A percentile compares a stretch with the other conserved stretches of the same genome.
phyloP scores from a whole-genome alignment of 306 rosid species.

The Cicer judaicum region DNA sequence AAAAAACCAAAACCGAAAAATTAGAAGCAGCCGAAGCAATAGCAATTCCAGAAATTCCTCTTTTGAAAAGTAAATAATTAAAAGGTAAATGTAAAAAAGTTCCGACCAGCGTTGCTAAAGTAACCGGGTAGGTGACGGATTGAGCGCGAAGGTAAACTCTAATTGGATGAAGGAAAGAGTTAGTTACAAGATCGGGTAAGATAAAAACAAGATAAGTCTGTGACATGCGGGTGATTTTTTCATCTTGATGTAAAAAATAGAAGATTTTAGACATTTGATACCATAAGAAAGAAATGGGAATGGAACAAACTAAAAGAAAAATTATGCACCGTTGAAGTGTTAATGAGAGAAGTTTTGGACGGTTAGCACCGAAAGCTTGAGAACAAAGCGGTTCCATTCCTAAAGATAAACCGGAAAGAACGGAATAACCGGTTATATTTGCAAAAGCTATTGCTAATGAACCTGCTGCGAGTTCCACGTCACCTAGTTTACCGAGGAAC shows the following conservation, averaged over 20 bases:
- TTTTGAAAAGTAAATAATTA: constrained; percentile 49
- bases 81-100: constrained; percentile 61
- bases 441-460: constrained; percentile 92
- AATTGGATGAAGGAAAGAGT: constrained; percentile 85
- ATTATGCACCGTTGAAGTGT: constrained; percentile 84
- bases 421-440: constrained; percentile 87
- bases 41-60: constrained; percentile 73
- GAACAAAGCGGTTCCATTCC: constrained; percentile 97
- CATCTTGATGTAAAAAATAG: constrained; percentile 54
- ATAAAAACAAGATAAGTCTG: constrained; percentile 64
- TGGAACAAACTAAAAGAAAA: constrained; percentile 61
- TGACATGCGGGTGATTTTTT: constrained; percentile 54
- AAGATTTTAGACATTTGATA: constrained; percentile 64
- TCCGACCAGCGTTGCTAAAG: constrained; percentile 77
- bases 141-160: constrained; percentile 93
- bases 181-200: constrained; percentile 81
- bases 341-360: constrained; percentile 68
- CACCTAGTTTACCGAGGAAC: constrained; percentile 79
- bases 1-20: constrained; percentile 47
- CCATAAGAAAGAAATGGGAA: constrained; percentile 87
- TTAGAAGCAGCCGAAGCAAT: constrained; percentile 78
- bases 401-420: constrained; percentile 75
- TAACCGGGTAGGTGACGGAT: constrained; percentile 71
- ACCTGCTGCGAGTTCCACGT: constrained; percentile 72
- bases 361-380: constrained; percentile 91